Base-by-base conservation (phyloP, 2,329 filamentous ascomycete genomes). In the Monosporascus sp. region DNA sequence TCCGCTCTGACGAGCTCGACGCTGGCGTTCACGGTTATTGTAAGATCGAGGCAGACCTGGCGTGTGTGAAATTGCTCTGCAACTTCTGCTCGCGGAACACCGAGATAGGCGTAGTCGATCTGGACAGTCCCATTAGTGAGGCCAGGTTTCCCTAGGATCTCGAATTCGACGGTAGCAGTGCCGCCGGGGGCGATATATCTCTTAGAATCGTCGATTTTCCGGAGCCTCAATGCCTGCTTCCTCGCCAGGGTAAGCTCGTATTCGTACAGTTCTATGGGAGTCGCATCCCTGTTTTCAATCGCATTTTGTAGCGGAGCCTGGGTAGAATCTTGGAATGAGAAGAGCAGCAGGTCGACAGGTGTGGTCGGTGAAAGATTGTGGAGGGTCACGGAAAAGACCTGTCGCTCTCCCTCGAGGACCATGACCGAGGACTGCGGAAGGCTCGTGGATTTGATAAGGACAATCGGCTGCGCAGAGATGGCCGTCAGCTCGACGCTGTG, bases 21-120 rank as follows among this genome's bases (percentile, higher is more conserved):
- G 63, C 90, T 94, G 3, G 91, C 89, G 65, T 97, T 97, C 47
- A 97, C 93, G 5, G 93, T 97, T 17, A 97, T 82, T 0, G 87
- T 89, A 53, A 97, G 75, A 15, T 90, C 88, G 27, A 96, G 76
- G 18, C 86, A 85, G 17, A 96, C 79, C 65, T 94, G 89, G 39
- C 92, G 82, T 0, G 92, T 96, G 65, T 91, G 90, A 64, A 96
- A 96, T 37, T 83, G 79, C 37, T 87, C 84, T 24, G 80, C 78
- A 2, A 92, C 73, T 52, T 91, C 83, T 14, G 82, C 79, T n/a
- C 78, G 77, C 5, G 84, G 76, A 35, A 84, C 79, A 1, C 89
- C 89, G n/a, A 96, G 77, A 65, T 88, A 80, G 3, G 89, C 89
- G 66, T 96, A 97, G 70, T 96, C 89, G 54, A 96, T 84, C 61